phyloP scores from a whole-genome alignment of 2,329 filamentous ascomycete species.

The Claviceps digitariae region DNA sequence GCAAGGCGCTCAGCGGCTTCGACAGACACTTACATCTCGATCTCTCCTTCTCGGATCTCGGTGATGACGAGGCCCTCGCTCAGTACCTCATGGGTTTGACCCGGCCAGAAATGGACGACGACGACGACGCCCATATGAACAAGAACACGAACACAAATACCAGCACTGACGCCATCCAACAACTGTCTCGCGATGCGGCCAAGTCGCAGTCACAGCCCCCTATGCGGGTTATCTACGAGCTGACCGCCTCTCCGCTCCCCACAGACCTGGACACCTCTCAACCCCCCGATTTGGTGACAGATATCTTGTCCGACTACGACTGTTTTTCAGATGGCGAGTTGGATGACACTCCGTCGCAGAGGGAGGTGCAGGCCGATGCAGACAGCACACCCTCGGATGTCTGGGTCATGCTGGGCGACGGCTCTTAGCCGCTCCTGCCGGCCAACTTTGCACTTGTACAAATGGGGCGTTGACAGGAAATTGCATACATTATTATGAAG shows the following conservation, averaged over 20 bases:
- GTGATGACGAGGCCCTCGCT: conserved; percentile 25
- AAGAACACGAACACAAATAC: not conserved
- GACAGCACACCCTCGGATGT: conserved; percentile 17
- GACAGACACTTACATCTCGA: conserved; percentile 19
- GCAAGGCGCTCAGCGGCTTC: conserved; percentile 11
- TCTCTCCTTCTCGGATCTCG: conserved; percentile 30
- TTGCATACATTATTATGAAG: conserved; percentile 4
- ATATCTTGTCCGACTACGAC: conserved; percentile 23
- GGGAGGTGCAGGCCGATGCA: conserved; percentile 17
- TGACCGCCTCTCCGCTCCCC: conserved; percentile 18
- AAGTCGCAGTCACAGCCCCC: conserved; percentile 15
- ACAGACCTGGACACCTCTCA: conserved; percentile 23
- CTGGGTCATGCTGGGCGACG: conserved; percentile 32
- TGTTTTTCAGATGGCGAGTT: conserved; percentile 23
- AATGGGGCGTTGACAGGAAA: too few relatives aligned
- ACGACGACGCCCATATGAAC: conserved; percentile 9
- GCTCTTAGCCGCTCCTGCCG: conserved; percentile 28
- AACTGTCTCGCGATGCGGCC: conserved; percentile 5
- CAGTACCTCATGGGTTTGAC: conserved; percentile 19
- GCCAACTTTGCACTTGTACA: too few relatives aligned
- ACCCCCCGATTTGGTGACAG: conserved; percentile 21
- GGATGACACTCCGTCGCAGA: conserved; percentile 18
- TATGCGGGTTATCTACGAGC: conserved; percentile 27
- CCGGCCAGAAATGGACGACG: conserved; percentile 2
- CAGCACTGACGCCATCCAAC: conserved; percentile 7